A percentile compares a stretch with the other conserved stretches of the same genome.
These are phyloP conservation scores for Phytophthora parvispora DNA, from an alignment of 352 stramenopile species.

Conservation along the genomic window DNA sequence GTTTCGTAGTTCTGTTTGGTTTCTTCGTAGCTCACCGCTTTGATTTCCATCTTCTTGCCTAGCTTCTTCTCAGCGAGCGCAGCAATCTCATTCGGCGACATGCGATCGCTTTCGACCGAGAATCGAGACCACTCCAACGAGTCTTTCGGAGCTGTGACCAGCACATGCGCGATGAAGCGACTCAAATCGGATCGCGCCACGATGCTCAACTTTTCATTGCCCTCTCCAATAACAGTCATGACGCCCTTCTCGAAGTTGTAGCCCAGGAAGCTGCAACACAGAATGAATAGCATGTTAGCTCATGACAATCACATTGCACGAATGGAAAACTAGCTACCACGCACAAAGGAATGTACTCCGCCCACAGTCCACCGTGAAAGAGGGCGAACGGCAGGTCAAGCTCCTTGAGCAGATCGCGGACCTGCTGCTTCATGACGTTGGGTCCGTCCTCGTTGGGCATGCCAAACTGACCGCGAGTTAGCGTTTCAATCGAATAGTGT, in stretches of 20 bases:
- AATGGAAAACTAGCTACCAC: too few relatives aligned
- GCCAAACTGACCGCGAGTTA: slow-evolving; percentile 12
- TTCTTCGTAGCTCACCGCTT: slow-evolving; percentile 21
- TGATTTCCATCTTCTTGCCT: slow-evolving; percentile 38
- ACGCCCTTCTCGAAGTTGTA: slow-evolving; percentile 28
- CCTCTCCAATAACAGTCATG: slow-evolving; percentile 29
- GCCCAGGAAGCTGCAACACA: slow-evolving; percentile 15
- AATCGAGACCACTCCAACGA: slow-evolving; percentile 23
- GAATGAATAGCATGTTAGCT: background rate
- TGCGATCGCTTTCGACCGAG: slow-evolving; percentile 27
- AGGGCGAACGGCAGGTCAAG: slow-evolving; percentile 32
- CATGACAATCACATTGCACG: too few relatives aligned
- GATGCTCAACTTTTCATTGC: slow-evolving; percentile 30
- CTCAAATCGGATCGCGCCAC: slow-evolving; percentile 17
- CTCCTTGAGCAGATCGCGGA: slow-evolving; percentile 29
- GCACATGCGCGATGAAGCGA: slow-evolving; percentile 33
- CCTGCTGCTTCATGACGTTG: slow-evolving; percentile 27
- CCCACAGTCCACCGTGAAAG: slow-evolving; percentile 34
- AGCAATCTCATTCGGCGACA: slow-evolving; percentile 29
- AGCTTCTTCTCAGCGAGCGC: slow-evolving; percentile 36
- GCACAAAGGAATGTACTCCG: slow-evolving; percentile 17
- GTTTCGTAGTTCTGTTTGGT: slow-evolving; percentile 36
- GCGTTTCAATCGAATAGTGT: background rate
- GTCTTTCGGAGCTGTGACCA: slow-evolving; percentile 19
- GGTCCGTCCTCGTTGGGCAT: slow-evolving; percentile 15